Percentiles rank a stretch among this genome's conserved stretches.
Evolutionary conservation across 108 stramenopile genomes (phyloP).

Genomic region (Schizochytrium sp.): DNA sequence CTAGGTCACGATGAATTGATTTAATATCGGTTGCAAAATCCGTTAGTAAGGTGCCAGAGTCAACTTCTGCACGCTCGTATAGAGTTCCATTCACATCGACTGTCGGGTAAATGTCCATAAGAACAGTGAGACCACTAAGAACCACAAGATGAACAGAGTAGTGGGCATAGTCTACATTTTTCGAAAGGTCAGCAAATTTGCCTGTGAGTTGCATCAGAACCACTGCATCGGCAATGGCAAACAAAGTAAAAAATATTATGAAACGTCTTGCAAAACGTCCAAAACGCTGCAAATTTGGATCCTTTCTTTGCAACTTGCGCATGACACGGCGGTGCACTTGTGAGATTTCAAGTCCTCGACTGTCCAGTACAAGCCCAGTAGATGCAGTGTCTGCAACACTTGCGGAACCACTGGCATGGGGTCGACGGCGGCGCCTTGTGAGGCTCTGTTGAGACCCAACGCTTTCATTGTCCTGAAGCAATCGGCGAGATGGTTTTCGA

Average conservation of each 20-base stretch:
- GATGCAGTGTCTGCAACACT: too few species aligned
- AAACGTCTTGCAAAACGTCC: constrained; percentile 10
- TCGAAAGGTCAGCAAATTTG: neutral
- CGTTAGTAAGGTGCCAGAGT: neutral
- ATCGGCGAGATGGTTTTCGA: neutral
- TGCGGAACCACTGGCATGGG: too few species aligned
- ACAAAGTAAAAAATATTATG: constrained; percentile 7
- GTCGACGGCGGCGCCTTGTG: too few species aligned
- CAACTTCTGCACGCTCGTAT: neutral
- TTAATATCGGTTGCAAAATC: neutral
- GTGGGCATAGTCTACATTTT: neutral
- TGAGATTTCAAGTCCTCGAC: constrained; percentile 9
- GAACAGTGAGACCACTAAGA: neutral
- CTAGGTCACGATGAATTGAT: neutral
- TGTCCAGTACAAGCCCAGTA: too few species aligned
- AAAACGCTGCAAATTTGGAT: constrained; percentile 42
- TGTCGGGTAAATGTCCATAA: neutral
- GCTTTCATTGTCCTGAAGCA: neutral
- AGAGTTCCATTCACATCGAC: neutral
- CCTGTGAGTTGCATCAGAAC: neutral
- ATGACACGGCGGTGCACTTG: constrained; percentile 30
- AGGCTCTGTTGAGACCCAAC: neutral
- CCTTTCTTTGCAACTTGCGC: constrained; percentile 14
- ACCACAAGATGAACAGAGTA: neutral
- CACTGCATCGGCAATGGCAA: neutral